A percentile compares a stretch with the other conserved stretches of the same genome.
These are phyloP conservation scores for Arthrobotrys sphaeroides DNA, from an alignment of 2,329 filamentous ascomycete species.

Conservation along the genomic window DNA sequence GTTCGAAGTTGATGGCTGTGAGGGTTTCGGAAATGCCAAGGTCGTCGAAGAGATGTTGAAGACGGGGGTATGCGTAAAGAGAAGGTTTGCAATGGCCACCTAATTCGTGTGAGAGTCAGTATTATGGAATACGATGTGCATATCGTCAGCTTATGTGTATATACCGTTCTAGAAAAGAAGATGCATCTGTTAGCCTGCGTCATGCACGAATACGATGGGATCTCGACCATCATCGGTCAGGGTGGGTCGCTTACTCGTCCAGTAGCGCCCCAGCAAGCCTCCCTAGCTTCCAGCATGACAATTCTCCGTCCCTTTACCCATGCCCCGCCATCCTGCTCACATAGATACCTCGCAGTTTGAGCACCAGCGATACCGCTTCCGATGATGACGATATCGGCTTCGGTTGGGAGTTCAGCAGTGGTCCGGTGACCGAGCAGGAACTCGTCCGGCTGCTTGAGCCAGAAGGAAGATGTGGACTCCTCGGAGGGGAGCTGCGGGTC, in stretches of 20 bases:
- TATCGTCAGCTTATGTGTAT: background rate
- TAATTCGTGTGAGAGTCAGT: constrained; percentile 64
- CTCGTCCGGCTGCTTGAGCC: constrained; percentile 74
- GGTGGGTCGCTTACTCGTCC: constrained; percentile 64
- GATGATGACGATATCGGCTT: constrained; percentile 75
- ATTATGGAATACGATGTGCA: constrained; percentile 10
- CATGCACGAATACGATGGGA: background rate
- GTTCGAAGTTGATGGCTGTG: constrained; percentile 69
- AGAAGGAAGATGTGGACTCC: constrained; percentile 74
- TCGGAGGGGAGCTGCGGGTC: constrained; percentile 69
- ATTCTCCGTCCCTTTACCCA: constrained; percentile 64
- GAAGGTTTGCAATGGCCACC: constrained; percentile 79
- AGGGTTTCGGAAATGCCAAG: constrained; percentile 55
- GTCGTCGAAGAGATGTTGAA: constrained; percentile 64
- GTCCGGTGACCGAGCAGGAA: constrained; percentile 74
- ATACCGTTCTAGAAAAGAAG: constrained; percentile 7
- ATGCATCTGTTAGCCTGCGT: background rate
- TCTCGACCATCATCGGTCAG: background rate
- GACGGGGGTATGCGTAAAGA: constrained; percentile 70
- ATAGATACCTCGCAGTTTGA: constrained; percentile 73
- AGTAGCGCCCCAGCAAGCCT: constrained; percentile 84
- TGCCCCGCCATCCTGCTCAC: constrained; percentile 62
- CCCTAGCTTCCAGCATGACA: constrained; percentile 78
- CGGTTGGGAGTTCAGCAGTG: constrained; percentile 70
- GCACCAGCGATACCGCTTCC: constrained; percentile 81